These are phyloP conservation scores for Coniferiporia sulphurascens DNA, from an alignment of 1,284 basidiomycete genomes.

Conservation along the genomic window DNA sequence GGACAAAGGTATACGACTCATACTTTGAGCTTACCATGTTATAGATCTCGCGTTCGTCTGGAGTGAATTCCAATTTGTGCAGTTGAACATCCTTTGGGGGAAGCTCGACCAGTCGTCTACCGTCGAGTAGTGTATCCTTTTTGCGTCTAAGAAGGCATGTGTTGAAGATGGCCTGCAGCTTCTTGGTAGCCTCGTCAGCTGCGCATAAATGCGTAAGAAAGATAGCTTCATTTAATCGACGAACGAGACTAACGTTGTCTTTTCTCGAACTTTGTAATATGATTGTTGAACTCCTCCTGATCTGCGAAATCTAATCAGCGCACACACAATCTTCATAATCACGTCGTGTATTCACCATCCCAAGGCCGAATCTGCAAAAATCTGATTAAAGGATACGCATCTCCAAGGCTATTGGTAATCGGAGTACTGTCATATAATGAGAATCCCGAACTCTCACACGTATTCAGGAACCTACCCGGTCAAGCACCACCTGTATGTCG, in stretches of 20 bases:
- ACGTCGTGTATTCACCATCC: constrained; percentile 17
- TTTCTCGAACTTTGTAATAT: constrained; percentile 41
- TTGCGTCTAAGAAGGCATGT: constrained; percentile 50
- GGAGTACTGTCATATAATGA: constrained; percentile 40
- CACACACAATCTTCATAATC: constrained; percentile 30
- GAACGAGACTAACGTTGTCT: constrained; percentile 34
- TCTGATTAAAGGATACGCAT: constrained; percentile 47
- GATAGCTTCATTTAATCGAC: neutral
- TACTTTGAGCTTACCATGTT: constrained; percentile 34
- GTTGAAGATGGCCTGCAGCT: constrained; percentile 48
- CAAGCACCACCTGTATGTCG: constrained; percentile 48
- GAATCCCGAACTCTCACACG: neutral
- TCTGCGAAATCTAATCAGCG: constrained; percentile 38
- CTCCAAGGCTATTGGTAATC: constrained; percentile 48
- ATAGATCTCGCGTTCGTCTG: constrained; percentile 55
- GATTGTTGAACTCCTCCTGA: constrained; percentile 41
- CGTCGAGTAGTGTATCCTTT: constrained; percentile 52
- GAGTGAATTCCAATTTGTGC: constrained; percentile 42
- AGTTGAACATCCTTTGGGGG: constrained; percentile 49
- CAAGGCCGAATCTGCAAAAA: constrained; percentile 38
- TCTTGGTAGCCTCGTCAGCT: constrained; percentile 44
- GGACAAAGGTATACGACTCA: neutral
- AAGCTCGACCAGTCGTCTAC: constrained; percentile 54
- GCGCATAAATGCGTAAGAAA: constrained; percentile 7
- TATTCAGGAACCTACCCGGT: constrained; percentile 38